Evolutionary conservation across 306 rosid genomes (phyloP).

Genomic region (Prinsepia uniflora): DNA sequence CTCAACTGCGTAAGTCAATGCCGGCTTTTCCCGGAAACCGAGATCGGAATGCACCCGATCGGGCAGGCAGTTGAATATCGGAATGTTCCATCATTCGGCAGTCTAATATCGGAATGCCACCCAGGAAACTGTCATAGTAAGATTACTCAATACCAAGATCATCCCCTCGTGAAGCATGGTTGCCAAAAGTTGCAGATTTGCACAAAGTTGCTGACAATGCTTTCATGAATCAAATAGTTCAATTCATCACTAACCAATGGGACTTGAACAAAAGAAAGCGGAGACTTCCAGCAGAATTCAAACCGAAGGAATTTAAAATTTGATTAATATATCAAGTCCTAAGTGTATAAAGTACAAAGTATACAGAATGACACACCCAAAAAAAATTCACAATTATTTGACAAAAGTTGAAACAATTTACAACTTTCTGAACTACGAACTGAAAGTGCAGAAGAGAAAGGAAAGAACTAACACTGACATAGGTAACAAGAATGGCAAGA

Average conservation of each 20-base stretch:
- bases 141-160: neutral
- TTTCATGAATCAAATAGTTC: too few species aligned
- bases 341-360: conserved; percentile 5
- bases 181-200: neutral
- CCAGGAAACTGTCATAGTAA: neutral
- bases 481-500: conserved; percentile 30
- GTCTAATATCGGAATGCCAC: too few species aligned
- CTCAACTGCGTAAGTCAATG: neutral
- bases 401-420: conserved; percentile 29
- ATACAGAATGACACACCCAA: conserved; percentile 4
- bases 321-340: conserved; percentile 8
- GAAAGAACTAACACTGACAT: neutral
- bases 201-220: neutral
- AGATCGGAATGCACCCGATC: neutral
- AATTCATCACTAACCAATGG: neutral
- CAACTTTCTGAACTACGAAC: conserved; percentile 14
- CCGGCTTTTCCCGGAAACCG: neutral
- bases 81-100: too few species aligned
- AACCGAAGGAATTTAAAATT: neutral
- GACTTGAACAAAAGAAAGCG: neutral
- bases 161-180: neutral
- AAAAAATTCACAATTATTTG: conserved; percentile 18
- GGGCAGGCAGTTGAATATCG: too few species aligned
- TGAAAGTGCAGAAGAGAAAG: neutral
- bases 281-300: neutral